phyloP scores from a whole-genome alignment of 768 basidiomycete species.

The Suillus plorans region DNA sequence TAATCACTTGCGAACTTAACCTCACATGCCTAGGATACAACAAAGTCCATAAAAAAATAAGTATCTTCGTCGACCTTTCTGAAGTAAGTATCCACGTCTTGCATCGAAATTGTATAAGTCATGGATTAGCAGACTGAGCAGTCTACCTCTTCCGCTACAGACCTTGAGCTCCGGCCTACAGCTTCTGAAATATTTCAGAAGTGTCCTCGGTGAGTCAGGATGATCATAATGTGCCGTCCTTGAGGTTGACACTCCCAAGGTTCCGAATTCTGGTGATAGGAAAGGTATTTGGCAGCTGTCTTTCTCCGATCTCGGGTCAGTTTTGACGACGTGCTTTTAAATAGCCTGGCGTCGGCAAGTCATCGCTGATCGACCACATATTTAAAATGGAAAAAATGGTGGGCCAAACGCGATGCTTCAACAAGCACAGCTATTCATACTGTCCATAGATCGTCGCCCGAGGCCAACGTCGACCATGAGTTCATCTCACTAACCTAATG shows the following conservation, averaged over 20 bases:
- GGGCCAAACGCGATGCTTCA: background rate
- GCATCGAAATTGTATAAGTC: background rate
- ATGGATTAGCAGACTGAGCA: background rate
- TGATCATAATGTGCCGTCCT: background rate
- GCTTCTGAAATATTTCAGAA: background rate
- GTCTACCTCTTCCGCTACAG: background rate
- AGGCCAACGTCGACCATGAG: slow-evolving; percentile 12
- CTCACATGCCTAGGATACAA: background rate
- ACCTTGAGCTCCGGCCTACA: background rate
- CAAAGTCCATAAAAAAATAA: background rate
- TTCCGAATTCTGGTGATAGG: background rate
- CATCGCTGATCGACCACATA: background rate
- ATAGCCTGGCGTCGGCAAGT: background rate
- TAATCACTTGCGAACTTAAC: background rate
- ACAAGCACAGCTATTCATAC: background rate
- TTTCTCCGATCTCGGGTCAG: background rate
- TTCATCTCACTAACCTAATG: slow-evolving; percentile 4
- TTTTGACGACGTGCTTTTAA: background rate
- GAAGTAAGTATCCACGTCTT: background rate
- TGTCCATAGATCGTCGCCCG: background rate
- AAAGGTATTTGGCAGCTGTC: background rate
- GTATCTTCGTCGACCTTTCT: background rate
- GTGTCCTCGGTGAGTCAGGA: background rate
- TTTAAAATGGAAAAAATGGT: background rate
- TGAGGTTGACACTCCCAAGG: background rate